Evolutionary conservation across 495 filamentous ascomycete genomes (phyloP).

Genomic region (Penicillium pancosmium): DNA sequence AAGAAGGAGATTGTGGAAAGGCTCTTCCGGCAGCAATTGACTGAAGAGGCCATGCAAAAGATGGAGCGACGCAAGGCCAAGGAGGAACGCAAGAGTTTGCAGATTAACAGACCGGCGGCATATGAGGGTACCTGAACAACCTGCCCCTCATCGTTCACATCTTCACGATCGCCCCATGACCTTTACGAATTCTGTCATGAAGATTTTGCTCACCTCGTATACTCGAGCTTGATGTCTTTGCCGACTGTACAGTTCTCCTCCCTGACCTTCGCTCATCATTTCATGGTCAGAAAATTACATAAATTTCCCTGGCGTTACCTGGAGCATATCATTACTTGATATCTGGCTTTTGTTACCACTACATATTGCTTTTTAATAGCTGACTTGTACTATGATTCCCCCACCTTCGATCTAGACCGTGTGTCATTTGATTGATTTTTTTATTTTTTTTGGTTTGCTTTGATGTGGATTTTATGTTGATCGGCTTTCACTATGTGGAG

Average conservation of each 20-base stretch:
- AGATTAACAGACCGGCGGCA: conserved; percentile 17
- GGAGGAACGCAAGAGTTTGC: conserved; percentile 46
- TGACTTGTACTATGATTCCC: conserved; percentile 15
- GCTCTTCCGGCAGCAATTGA: conserved; percentile 72
- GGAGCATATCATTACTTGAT: neutral
- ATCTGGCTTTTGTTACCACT: neutral
- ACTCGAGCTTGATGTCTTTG: neutral
- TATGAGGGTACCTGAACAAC: conserved; percentile 14
- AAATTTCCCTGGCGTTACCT: conserved; percentile 12
- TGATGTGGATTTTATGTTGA: neutral
- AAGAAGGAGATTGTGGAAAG: conserved; percentile 83
- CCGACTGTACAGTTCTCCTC: conserved; percentile 18
- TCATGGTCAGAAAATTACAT: conserved; percentile 1
- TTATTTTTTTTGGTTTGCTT: neutral
- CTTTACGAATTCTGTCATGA: conserved; percentile 13
- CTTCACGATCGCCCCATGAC: conserved; percentile 20
- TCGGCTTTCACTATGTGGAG: neutral
- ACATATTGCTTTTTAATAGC: conserved; percentile 14
- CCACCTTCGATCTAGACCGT: neutral
- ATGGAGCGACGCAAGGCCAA: conserved; percentile 63
- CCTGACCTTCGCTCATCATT: neutral
- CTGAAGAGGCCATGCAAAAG: conserved; percentile 70
- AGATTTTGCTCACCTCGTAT: neutral
- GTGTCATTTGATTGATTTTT: neutral
- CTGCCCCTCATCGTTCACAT: neutral